Base-by-base conservation (phyloP, 139 green algal species). In the Coelastrella sp. region DNA sequence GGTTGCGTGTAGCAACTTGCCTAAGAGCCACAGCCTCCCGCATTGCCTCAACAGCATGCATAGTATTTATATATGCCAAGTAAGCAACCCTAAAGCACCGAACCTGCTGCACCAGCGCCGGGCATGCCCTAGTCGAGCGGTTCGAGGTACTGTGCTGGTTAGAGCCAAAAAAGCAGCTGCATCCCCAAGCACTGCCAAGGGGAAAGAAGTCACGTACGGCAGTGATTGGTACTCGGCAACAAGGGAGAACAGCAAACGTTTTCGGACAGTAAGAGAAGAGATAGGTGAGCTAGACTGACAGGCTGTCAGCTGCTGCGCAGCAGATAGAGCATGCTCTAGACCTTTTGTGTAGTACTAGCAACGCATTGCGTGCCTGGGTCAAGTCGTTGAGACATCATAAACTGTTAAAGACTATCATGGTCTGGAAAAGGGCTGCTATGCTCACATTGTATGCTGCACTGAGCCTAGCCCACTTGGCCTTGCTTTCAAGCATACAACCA, bases 201-300 rank as follows among this genome's bases (percentile, higher is more conserved):
- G 34, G 34, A 34, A 68, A 50, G 34, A 72, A 40, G 45, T 67
- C 35, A 21, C 45, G 25, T 80, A 64, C 23, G 72, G 72, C 30
- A 45, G n/a, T 8, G 69, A 64, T 27, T 87, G 83, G 83, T 87
- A 87, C 38, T 51, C 71, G 25, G 23, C 48, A 6, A 87, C 83
- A 4, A 27, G 78, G 8, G 35, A 83, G 2, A 23, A 34, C 30
- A 53, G 27, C 30, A 80, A 21, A 11, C 45, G 30, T 66, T 40
- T 51, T 32, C 64, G 48, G 48, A 80, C 45, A 37, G 72, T 80
- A 4, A n/a, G 72, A 19, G 72, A 80, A 41, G 72, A 80, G 25
- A 66, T 80, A 62, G 72, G 72, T 80, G 72, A 27, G 62, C 40
- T 38, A n/a, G n/a, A n/a, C n/a, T n/a, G n/a, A n/a, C n/a, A n/a